Conservation (phyloP, 148 eudicot species). For the Silene conica region DNA sequence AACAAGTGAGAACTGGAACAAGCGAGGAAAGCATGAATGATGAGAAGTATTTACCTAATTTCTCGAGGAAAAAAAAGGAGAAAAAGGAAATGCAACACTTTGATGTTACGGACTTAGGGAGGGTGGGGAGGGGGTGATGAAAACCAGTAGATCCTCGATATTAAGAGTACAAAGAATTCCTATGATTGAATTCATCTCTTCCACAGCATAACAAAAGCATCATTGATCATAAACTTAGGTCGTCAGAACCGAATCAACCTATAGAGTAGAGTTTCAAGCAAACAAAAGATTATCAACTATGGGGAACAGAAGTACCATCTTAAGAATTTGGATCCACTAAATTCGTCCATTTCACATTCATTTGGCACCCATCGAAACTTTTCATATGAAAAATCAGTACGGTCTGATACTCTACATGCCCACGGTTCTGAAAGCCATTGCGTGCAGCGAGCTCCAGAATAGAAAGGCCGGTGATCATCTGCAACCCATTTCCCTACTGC, state of each 20-base stretch:
- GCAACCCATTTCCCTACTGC: slow-evolving; percentile 81
- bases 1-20: too few species aligned
- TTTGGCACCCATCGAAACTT: slow-evolving; percentile 84
- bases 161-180: too few species aligned
- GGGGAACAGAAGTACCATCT: slow-evolving; percentile 42
- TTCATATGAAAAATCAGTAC: slow-evolving; percentile 78
- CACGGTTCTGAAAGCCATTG: slow-evolving; percentile 94
- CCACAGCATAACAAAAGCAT: background rate
- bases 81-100: too few species aligned
- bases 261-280: too few species aligned
- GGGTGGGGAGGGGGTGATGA: too few species aligned
- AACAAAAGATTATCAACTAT: background rate
- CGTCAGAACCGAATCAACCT: background rate
- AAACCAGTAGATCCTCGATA: too few species aligned
- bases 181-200: too few species aligned
- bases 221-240: background rate
- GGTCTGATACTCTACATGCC: slow-evolving; percentile 87
- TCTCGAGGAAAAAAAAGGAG: too few species aligned
- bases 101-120: too few species aligned
- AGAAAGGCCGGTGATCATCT: slow-evolving; percentile 68
- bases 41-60: too few species aligned
- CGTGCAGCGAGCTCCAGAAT: slow-evolving; percentile 84
- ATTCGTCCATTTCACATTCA: slow-evolving; percentile 68
- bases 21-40: too few species aligned
- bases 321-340: slow-evolving; percentile 58